Evolutionary conservation across 345 rosid genomes (phyloP), one percentile per base, ranked within the genome.

Genomic region (Kernera saxatilis): DNA sequence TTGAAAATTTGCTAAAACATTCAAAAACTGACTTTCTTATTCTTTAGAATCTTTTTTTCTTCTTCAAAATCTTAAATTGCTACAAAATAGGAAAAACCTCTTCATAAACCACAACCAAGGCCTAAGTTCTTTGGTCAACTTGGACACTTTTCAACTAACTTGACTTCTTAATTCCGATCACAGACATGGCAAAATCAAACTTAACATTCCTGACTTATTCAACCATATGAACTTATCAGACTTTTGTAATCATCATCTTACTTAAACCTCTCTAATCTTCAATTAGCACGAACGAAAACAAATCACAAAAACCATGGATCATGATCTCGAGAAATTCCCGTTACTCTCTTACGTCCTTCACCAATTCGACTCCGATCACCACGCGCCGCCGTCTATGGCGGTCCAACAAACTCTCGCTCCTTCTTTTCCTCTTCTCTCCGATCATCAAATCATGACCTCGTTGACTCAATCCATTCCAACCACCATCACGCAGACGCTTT

Each of bases 271-370:
- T 51, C 17, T 41, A 50, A 35, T 56, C 41, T 66, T 54, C 49
- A 7, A 23, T 18, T 11, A 49, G 1, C 29, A 33, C 41, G 1
- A n/a, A 44, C 60, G 13, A 33, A 50, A 22, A n/a, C n/a, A n/a
- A n/a, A 29, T 27, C 64, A 60, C 63, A 68, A 55, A 55, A 23
- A 6, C 54, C 8, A 88, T 87, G 90, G 93, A 85, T 78, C 79
- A 83, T 0, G 80, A 78, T 74, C 82, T 88, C 17, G 78, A 76
- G 35, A 74, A 67, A 5, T 83, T 75, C 66, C 95, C 96, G 0
- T 66, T 93, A 51, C 85, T 91, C 64, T 84, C 82, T 18, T 91
- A 84, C 52, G 81, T 86, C 14, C 77, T 91, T 26, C 83, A 84
- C 67, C 75, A 81, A 3, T 46, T 76, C 44, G 74, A 85, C 33